A percentile compares a stretch with the other conserved stretches of the same genome.
These are phyloP conservation scores for Malus sylvestris DNA, from an alignment of 306 rosid genomes.

Conservation along the genomic window DNA sequence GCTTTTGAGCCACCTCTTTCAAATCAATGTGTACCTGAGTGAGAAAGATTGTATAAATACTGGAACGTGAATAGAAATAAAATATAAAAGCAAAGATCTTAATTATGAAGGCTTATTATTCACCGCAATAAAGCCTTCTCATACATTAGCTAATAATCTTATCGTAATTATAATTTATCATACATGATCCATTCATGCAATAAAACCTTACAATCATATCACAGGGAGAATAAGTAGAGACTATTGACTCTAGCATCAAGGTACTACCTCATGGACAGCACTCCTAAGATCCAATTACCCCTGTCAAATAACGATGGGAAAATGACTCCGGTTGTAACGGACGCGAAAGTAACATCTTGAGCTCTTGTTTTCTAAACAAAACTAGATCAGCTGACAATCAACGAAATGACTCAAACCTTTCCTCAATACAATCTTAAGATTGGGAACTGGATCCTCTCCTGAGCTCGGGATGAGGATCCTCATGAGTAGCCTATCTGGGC, in stretches of 20 bases:
- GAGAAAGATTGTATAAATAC: background rate
- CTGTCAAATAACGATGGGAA: constrained; percentile 80
- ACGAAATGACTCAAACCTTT: too few species aligned
- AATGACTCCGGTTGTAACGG: constrained; percentile 80
- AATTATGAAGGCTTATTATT: background rate
- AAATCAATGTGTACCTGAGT: constrained; percentile 63
- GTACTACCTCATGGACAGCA: constrained; percentile 63
- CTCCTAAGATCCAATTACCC: constrained; percentile 54
- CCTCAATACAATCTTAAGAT: too few species aligned
- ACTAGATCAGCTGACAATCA: background rate
- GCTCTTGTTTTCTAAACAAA: constrained; percentile 52
- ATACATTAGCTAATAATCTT: background rate
- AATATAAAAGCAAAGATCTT: background rate
- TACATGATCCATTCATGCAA: background rate
- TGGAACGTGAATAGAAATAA: background rate
- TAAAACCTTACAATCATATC: background rate
- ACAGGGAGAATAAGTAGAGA: background rate
- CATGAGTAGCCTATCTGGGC: too few species aligned
- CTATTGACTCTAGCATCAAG: background rate
- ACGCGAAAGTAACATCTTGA: constrained; percentile 54
- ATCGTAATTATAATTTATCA: background rate
- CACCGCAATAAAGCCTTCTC: background rate
- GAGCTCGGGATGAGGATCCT: too few species aligned
- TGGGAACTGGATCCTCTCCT: too few species aligned
- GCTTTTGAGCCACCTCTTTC: constrained; percentile 42